phyloP scores from a whole-genome alignment of 192 early-diverging fungal species.

The Podila verticillata region DNA sequence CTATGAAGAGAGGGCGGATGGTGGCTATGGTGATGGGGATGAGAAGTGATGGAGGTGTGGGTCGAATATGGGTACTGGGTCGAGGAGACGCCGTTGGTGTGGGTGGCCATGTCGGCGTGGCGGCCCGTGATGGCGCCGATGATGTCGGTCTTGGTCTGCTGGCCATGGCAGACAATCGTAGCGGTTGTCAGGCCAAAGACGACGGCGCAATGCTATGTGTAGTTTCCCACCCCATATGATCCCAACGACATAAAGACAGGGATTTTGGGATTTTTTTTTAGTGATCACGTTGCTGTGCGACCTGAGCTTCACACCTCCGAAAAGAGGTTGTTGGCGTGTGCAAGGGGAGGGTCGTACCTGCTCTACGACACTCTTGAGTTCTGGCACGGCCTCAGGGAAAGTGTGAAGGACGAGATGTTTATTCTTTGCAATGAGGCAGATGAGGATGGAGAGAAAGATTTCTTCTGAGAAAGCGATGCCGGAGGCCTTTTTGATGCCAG shows the following conservation, averaged over 20 bases:
- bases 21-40: not conserved
- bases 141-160: slow-evolving; percentile 47
- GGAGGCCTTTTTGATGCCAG: slow-evolving; percentile 49
- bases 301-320: not conserved
- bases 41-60: not conserved
- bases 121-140: slow-evolving; percentile 44
- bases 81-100: slow-evolving; percentile 15
- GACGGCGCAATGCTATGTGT: slow-evolving; percentile 51
- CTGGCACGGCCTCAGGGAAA: slow-evolving; percentile 42
- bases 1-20: not conserved
- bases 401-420: slow-evolving; percentile 62
- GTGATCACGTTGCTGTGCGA: not conserved
- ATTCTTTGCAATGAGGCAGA: slow-evolving; percentile 60
- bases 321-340: not conserved
- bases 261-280: not conserved
- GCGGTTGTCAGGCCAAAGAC: slow-evolving; percentile 59
- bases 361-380: slow-evolving; percentile 57
- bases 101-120: slow-evolving; percentile 25
- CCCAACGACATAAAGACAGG: not conserved
- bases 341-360: slow-evolving; percentile 44
- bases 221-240: no score
- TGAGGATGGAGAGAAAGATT: slow-evolving; percentile 63
- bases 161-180: slow-evolving; percentile 53
- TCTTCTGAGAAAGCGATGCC: slow-evolving; percentile 60
- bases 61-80: slow-evolving; percentile 15